Evolutionary conservation across 129 eudicot species (phyloP), one percentile per base, ranked within the genome.

Genomic region (Helichrysum umbraculigerum): DNA sequence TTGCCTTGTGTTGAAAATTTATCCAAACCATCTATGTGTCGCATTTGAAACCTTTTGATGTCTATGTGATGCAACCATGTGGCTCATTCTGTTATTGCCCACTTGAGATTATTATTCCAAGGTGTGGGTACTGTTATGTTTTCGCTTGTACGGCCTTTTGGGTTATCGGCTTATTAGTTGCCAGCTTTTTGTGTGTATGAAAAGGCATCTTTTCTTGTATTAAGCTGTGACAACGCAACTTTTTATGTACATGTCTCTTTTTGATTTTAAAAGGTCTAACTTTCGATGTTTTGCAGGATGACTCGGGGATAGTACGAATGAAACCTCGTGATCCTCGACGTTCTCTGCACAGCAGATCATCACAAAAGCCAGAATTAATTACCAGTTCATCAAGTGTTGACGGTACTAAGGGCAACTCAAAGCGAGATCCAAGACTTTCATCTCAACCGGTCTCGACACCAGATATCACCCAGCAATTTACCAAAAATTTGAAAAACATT

Each of bases 311-410:
- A 81, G 80, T 86, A 73, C 96, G 94, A 32, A 95, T 95, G 99
- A 95, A 95, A 78, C 92, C 96, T 35, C 97, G 99, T 59, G 99
- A 95, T 68, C 99, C 99, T 68, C 97, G 99, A 10, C 99, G 99
- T 66, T 85, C 81, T 71, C 90, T 95, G 73, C 94, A 95, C 64
- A 81, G 57, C 54, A 89, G 67, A 35, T 15, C 81, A 10, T 62
- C 70, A 57, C 85, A 84, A 47, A 89, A 77, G 74, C 74, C 34
- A 74, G 79, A 76, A 63, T 33, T 85, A 20, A 69, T 79, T 62
- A 62, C 78, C 35, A 81, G 76, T 76, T 44, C 78, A 7, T 51
- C 83, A 65, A 71, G 65, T 68, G 21, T 73, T 44, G 87, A 82
- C 19, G 85, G 68, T 16, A 69, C 57, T 19, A 85, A 47, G 50